These are phyloP conservation scores for Neurospora discreta DNA, from an alignment of 495 filamentous ascomycete genomes.

Conservation along the genomic window DNA sequence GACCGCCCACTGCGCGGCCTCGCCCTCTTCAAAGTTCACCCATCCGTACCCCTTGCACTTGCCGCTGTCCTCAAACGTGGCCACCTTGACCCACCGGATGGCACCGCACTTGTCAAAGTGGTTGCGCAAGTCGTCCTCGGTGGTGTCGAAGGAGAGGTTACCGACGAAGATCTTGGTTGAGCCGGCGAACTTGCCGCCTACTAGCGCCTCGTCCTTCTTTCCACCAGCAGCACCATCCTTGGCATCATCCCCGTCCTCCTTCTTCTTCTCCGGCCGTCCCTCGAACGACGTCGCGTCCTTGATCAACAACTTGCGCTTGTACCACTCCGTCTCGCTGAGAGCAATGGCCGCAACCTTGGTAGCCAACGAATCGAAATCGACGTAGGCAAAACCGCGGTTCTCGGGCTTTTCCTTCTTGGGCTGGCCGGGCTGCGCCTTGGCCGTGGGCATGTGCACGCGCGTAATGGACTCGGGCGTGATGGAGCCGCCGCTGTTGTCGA, in stretches of 20 bases:
- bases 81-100: constrained; percentile 68
- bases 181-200: constrained; percentile 1
- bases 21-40: constrained; percentile 75
- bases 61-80: constrained; percentile 91
- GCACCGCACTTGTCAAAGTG: constrained; percentile 78
- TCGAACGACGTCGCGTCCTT: constrained; percentile 83
- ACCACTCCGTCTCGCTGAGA: constrained; percentile 66
- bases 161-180: constrained; percentile 82
- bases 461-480: constrained; percentile 65
- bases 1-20: constrained; percentile 66
- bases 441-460: constrained; percentile 65
- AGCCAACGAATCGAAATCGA: constrained; percentile 68
- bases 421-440: constrained; percentile 18
- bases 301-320: constrained; percentile 73
- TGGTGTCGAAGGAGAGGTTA: constrained; percentile 76
- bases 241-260: constrained; percentile 11
- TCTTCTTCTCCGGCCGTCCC: constrained; percentile 50
- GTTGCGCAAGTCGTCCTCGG: constrained; percentile 64
- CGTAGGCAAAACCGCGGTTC: constrained; percentile 88
- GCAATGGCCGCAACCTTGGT: constrained; percentile 61
- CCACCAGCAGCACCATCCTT: neutral
- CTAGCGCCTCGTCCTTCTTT: constrained; percentile 13
- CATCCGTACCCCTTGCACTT: constrained; percentile 98
- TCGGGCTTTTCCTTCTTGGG: constrained; percentile 24
- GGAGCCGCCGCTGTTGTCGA: constrained; percentile 46